Percentiles rank a stretch among this genome's conserved stretches.
phyloP scores from a whole-genome alignment of 2,329 filamentous ascomycete species.

The Catunica adiposa region DNA sequence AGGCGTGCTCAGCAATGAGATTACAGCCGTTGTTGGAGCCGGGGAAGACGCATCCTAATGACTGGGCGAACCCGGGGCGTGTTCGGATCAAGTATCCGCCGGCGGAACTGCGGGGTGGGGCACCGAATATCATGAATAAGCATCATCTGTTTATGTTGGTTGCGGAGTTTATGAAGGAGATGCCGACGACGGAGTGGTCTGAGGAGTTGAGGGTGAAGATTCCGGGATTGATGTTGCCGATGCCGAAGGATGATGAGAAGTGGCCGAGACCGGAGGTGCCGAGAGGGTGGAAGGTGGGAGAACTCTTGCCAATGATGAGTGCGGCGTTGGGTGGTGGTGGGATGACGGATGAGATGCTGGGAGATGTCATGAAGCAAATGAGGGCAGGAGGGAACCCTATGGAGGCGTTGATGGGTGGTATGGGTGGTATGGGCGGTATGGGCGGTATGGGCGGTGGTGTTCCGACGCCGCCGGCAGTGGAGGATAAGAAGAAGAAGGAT shows the following conservation, averaged over 20 bases:
- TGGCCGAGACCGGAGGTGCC: slow-evolving; percentile 62
- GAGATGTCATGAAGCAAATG: slow-evolving; percentile 97
- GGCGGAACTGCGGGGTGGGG: slow-evolving; percentile 16
- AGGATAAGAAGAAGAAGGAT: slow-evolving; percentile 22
- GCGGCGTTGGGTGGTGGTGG: slow-evolving; percentile 84
- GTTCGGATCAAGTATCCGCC: slow-evolving; percentile 63
- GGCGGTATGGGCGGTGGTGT: slow-evolving; percentile 39
- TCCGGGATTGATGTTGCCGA: slow-evolving; percentile 48
- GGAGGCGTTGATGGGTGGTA: slow-evolving; percentile 29
- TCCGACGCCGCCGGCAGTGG: slow-evolving; percentile 12
- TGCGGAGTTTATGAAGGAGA: slow-evolving; percentile 53
- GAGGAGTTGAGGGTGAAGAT: slow-evolving; percentile 57
- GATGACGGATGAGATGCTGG: slow-evolving; percentile 83
- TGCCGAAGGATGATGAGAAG: slow-evolving; percentile 45
- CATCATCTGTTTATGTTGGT: slow-evolving; percentile 77
- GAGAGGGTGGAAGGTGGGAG: slow-evolving; percentile 78
- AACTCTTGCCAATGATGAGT: slow-evolving; percentile 71
- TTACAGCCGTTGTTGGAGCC: slow-evolving; percentile 71
- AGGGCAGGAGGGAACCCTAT: slow-evolving; percentile 32
- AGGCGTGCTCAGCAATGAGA: slow-evolving; percentile 60
- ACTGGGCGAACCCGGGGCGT: slow-evolving; percentile 92
- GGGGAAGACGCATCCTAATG: slow-evolving; percentile 82
- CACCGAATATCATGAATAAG: slow-evolving; percentile 48
- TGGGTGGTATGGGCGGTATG: slow-evolving; percentile 43
- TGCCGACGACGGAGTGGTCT: slow-evolving; percentile 58